These are phyloP conservation scores for Pseudozyma pruni DNA, from an alignment of 1,284 basidiomycete species.

Conservation along the genomic window DNA sequence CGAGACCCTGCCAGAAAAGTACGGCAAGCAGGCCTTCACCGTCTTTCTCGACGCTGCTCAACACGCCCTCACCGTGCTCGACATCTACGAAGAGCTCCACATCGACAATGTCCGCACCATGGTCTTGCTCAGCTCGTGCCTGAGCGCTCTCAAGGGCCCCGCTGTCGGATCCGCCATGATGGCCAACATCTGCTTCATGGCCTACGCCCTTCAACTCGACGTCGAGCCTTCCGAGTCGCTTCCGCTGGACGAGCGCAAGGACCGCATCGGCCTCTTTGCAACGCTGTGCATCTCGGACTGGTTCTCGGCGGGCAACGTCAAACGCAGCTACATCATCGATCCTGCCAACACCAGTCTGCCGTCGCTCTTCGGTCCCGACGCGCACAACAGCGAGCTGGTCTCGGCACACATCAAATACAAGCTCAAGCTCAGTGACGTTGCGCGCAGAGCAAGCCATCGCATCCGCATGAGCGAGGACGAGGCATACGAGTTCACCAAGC, in stretches of 20 bases:
- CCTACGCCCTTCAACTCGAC: constrained; percentile 54
- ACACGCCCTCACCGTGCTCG: constrained; percentile 49
- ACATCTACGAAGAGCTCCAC: constrained; percentile 55
- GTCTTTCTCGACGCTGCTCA: constrained; percentile 49
- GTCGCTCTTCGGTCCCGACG: constrained; percentile 44
- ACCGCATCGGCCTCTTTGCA: constrained; percentile 52
- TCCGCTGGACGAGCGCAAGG: constrained; percentile 40
- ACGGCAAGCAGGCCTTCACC: constrained; percentile 34
- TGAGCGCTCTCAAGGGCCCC: constrained; percentile 46
- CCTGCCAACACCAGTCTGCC: constrained; percentile 45
- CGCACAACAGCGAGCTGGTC: constrained; percentile 37
- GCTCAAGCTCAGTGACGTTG: constrained; percentile 45
- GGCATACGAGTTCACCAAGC: constrained; percentile 50
- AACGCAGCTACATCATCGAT: constrained; percentile 47
- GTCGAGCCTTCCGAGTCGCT: constrained; percentile 50
- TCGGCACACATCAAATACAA: constrained; percentile 36
- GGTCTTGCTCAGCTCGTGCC: constrained; percentile 29
- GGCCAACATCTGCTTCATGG: constrained; percentile 48
- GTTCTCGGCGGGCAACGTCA: constrained; percentile 47
- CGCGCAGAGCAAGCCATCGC: constrained; percentile 45
- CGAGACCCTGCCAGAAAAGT: constrained; percentile 18
- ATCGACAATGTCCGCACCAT: constrained; percentile 53
- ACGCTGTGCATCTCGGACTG: constrained; percentile 50
- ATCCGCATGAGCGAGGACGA: constrained; percentile 48
- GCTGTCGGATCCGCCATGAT: constrained; percentile 41